phyloP scores from a whole-genome alignment of 306 rosid genomes.

The Dicorynia guianensis region DNA sequence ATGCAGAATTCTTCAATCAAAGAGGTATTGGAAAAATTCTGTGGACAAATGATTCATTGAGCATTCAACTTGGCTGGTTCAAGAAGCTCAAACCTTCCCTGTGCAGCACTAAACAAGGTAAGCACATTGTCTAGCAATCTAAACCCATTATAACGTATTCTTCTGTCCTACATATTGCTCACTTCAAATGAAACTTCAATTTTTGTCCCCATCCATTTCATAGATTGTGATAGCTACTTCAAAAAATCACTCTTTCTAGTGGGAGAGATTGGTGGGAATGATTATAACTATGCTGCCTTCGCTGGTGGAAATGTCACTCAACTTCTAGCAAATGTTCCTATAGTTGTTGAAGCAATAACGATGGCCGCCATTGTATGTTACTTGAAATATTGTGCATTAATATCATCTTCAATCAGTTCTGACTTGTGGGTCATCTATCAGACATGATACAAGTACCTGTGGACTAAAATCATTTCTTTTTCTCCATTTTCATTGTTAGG shows the following conservation, averaged over 20 bases:
- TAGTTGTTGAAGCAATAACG: slow-evolving; percentile 56
- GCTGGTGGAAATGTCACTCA: slow-evolving; percentile 51
- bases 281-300: slow-evolving; percentile 63
- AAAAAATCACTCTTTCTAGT: slow-evolving; percentile 64
- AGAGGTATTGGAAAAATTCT: slow-evolving; percentile 39
- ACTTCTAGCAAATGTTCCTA: slow-evolving; percentile 53
- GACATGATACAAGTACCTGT: too few species aligned
- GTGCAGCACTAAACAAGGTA: slow-evolving; percentile 65
- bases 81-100: slow-evolving; percentile 65
- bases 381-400: neutral
- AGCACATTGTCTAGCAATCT: neutral
- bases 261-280: slow-evolving; percentile 89
- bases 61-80: slow-evolving; percentile 77
- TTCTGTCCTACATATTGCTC: too few species aligned
- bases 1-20: slow-evolving; percentile 52
- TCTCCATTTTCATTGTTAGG: slow-evolving; percentile 37
- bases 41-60: slow-evolving; percentile 64
- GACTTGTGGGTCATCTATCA: neutral
- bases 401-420: neutral
- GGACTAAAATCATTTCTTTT: neutral
- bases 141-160: neutral
- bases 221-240: slow-evolving; percentile 70
- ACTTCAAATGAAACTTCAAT: neutral
- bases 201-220: neutral
- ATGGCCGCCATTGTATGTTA: slow-evolving; percentile 53